Evolutionary conservation across 2,329 filamentous ascomycete genomes (phyloP).

Genomic region (Rasamsonia emersonii): DNA sequence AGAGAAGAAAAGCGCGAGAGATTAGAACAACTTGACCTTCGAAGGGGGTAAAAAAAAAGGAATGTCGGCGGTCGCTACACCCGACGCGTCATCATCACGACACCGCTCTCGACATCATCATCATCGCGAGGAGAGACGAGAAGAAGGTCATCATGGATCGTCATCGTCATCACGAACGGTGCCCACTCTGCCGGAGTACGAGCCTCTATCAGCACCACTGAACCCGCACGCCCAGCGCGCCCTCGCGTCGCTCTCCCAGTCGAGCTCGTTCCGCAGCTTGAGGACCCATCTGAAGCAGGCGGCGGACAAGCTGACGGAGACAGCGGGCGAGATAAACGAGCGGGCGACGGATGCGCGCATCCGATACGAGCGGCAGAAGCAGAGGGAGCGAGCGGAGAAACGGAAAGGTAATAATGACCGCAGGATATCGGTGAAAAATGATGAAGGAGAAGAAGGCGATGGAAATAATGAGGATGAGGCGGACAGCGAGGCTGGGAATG

Average conservation of each 20-base stretch:
- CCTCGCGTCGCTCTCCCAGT: conserved; percentile 38
- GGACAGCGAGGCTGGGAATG: conserved; percentile 21
- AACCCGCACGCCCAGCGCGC: conserved; percentile 38
- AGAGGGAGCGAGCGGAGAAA: conserved; percentile 23
- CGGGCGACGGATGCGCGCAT: conserved; percentile 33
- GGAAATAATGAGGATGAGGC: conserved; percentile 16
- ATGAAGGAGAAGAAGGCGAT: conserved; percentile 14
- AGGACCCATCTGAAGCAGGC: conserved; percentile 42
- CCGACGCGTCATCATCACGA: no score
- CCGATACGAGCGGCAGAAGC: conserved; percentile 29
- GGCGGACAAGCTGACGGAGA: conserved; percentile 37
- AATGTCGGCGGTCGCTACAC: no score
- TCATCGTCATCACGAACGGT: conserved; percentile 4
- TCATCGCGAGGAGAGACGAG: background rate
- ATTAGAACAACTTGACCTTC: no score
- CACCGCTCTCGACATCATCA: no score
- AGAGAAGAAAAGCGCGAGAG: no score
- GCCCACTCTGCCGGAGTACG: conserved; percentile 41
- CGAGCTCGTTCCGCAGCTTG: conserved; percentile 35
- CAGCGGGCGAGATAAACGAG: conserved; percentile 50
- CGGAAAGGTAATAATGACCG: conserved; percentile 5
- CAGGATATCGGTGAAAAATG: no score
- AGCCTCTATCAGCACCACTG: conserved; percentile 45
- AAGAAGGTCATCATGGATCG: background rate
- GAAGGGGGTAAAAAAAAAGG: no score